Percentiles rank a stretch among this genome's conserved stretches.
These are phyloP conservation scores for Flueggea neowawraea DNA, from an alignment of 441 rosid species.

Conservation along the genomic window DNA sequence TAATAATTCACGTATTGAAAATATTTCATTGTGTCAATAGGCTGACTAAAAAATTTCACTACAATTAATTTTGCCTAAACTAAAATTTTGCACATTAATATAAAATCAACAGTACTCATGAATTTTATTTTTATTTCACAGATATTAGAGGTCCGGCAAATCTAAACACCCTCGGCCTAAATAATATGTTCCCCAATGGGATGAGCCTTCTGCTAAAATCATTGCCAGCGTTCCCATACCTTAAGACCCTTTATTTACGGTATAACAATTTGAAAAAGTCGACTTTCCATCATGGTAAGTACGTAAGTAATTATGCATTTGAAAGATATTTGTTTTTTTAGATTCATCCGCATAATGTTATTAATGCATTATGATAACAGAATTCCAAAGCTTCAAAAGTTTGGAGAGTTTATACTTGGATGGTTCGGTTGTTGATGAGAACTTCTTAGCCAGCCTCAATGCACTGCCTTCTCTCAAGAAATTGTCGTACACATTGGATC, in stretches of 20 bases:
- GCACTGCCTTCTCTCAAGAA: constrained; percentile 1
- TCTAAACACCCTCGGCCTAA: neutral
- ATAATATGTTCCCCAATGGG: neutral
- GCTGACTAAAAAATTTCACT: too few species aligned
- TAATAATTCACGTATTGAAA: too few species aligned
- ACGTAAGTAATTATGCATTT: too few species aligned
- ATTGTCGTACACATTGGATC: neutral
- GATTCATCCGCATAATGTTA: too few species aligned
- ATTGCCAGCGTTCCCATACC: neutral
- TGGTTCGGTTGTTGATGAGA: neutral
- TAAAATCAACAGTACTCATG: neutral
- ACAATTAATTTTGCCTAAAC: neutral
- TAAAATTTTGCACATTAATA: neutral
- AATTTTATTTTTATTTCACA: neutral
- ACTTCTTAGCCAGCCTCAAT: constrained; percentile 5
- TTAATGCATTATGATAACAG: neutral
- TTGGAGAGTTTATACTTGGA: constrained; percentile 4
- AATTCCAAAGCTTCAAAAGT: neutral
- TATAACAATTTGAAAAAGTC: neutral
- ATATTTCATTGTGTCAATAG: too few species aligned
- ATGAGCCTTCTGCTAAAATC: neutral
- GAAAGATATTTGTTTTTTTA: too few species aligned
- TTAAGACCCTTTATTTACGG: neutral
- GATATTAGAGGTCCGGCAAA: neutral
- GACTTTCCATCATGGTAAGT: too few species aligned